phyloP scores from a whole-genome alignment of 2,329 filamentous ascomycete species.

The Microcera coccophila region DNA sequence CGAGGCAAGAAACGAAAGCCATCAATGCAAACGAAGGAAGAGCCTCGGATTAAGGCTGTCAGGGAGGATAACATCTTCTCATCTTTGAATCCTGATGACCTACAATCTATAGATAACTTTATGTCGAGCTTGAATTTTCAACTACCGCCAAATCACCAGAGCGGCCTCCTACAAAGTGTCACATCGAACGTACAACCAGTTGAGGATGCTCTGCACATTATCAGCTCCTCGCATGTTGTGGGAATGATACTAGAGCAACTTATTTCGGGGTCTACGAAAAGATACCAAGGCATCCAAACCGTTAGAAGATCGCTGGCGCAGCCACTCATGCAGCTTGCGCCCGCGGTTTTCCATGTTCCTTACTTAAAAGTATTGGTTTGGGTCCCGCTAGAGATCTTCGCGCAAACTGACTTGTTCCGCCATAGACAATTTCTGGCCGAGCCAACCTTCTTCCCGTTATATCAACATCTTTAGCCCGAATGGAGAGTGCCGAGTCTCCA shows the following conservation, averaged over 20 bases:
- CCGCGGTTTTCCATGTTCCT: conserved; percentile 35
- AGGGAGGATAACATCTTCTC: conserved; percentile 10
- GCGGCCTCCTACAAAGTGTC: not conserved
- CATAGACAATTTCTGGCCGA: conserved; percentile 25
- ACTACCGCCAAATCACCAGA: not conserved
- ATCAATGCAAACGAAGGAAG: not conserved
- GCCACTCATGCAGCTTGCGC: conserved; percentile 28
- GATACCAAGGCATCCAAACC: conserved; percentile 19
- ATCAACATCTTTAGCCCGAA: conserved; percentile 29
- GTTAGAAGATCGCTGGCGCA: conserved; percentile 11
- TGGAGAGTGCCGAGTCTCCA: conserved; percentile 35
- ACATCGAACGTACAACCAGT: not conserved
- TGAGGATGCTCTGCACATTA: conserved; percentile 6
- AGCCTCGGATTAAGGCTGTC: not conserved
- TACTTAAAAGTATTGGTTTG: conserved; percentile 32
- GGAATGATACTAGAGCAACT: conserved; percentile 24
- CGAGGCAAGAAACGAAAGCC: conserved; percentile 13
- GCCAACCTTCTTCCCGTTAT: conserved; percentile 28
- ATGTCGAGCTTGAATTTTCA: conserved; percentile 21
- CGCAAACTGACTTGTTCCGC: too few relatives aligned
- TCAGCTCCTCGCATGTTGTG: conserved; percentile 11
- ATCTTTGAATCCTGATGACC: conserved; percentile 21
- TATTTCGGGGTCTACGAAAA: conserved; percentile 23
- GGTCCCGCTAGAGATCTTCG: too few relatives aligned
- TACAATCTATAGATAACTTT: conserved; percentile 29